Conservation (phyloP, 1,284 basidiomycete genomes). For the Cutaneotrichosporon sp. region DNA sequence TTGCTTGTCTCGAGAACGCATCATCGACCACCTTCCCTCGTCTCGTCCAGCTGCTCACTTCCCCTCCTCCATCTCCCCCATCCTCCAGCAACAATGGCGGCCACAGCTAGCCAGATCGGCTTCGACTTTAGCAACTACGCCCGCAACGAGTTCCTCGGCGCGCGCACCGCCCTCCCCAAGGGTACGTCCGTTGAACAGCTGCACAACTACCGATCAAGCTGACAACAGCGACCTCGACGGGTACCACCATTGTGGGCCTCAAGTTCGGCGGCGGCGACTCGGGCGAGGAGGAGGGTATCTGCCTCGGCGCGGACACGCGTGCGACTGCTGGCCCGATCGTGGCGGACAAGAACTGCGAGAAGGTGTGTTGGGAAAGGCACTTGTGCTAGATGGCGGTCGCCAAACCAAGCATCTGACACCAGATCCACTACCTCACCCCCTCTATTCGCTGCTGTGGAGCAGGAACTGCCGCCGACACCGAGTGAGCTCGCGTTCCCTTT, state of each 20-base stretch:
- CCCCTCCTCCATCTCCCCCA: neutral
- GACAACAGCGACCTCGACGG: constrained; percentile 82
- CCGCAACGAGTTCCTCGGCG: constrained; percentile 75
- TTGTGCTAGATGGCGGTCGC: too few relatives aligned
- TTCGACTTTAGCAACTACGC: constrained; percentile 72
- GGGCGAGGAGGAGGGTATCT: constrained; percentile 75
- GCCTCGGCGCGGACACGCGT: constrained; percentile 95
- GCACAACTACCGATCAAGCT: neutral
- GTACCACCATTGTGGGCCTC: constrained; percentile 94
- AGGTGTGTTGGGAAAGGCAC: too few relatives aligned
- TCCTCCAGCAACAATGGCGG: constrained; percentile 30
- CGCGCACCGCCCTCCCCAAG: constrained; percentile 55
- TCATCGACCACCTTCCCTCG: neutral
- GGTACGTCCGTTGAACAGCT: constrained; percentile 24
- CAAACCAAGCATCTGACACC: constrained; percentile 14
- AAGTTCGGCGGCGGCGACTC: constrained; percentile 65
- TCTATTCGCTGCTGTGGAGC: constrained; percentile 97
- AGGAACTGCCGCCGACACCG: constrained; percentile 96
- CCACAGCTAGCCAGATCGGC: constrained; percentile 52
- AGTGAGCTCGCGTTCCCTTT: constrained; percentile 52
- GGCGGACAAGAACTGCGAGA: constrained; percentile 99
- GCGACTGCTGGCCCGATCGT: constrained; percentile 95
- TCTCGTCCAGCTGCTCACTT: too few relatives aligned
- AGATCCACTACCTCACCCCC: constrained; percentile 97
- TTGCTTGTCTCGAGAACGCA: neutral